Evolutionary conservation across 345 rosid species (phyloP), one percentile per base, ranked within the genome.

Genomic region (Rhodamnia rubescens): DNA sequence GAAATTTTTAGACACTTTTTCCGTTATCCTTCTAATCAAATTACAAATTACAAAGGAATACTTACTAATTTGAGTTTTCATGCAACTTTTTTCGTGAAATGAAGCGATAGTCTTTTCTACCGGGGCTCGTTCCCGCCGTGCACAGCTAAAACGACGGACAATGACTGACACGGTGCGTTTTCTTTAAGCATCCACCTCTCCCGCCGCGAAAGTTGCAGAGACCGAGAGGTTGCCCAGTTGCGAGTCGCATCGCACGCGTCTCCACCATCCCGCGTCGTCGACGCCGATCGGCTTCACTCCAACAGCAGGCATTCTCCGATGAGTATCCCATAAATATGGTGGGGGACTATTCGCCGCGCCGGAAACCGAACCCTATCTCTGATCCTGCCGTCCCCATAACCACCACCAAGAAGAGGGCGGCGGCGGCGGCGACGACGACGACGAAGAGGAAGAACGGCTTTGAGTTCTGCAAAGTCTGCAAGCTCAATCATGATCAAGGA

Each of bases 401-500:
- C 47, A 9, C 18, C 84, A 16, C 84, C 32, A 54, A 7, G 44
- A 82, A 82, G 84, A 82, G 59, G 57, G 1, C 54, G 83, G 83
- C 57, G 29, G 64, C 78, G 78, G 74, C 55, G 78, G 85, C 78
- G 86, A 81, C 86, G 86, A 83, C 49, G 61, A 83, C 85, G 51
- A 84, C 84, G 61, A 87, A 85, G 86, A 87, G 87, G 87, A 89
- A 84, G 86, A 85, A 83, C 55, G 92, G 89, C 57, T 89, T 92
- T 87, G 99, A 95, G 90, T 92, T 91, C 88, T 94, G 99, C 92
- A 93, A 92, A 75, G 95, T 92, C 2, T 97, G 98, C 88, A 85
- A 88, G 26, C 83, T 91, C 82, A 95, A 96, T 83, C 97, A 94
- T 86, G 94, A 96, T 86, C 91, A 94, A 80, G 99, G 98, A 18